Conservation (phyloP, 495 filamentous ascomycete species). For the Daldinia decipiens region DNA sequence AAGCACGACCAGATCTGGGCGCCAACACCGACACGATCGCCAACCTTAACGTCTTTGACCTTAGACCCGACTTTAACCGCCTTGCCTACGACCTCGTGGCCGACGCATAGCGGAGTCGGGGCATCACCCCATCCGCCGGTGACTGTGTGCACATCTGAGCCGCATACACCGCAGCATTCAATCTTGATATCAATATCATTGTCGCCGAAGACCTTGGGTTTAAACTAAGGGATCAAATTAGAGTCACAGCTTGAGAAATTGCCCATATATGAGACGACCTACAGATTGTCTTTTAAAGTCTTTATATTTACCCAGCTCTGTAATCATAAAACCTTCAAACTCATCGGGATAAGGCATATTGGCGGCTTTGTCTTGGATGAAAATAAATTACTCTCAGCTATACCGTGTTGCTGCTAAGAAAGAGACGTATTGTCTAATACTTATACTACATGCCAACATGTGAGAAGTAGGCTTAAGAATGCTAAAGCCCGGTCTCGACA, state of each 20-base stretch:
- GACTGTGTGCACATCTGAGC: slow-evolving; percentile 80
- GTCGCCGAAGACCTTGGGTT: slow-evolving; percentile 79
- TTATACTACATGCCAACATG: not conserved
- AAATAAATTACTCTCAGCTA: too few species aligned
- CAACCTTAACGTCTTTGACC: slow-evolving; percentile 69
- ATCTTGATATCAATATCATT: slow-evolving; percentile 59
- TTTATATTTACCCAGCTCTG: slow-evolving; percentile 67
- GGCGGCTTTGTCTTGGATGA: not conserved
- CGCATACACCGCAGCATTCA: slow-evolving; percentile 77
- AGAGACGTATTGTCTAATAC: not conserved
- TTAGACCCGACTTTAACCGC: slow-evolving; percentile 76
- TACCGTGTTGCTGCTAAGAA: not conserved
- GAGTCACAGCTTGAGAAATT: not conserved
- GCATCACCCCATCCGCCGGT: slow-evolving; percentile 79
- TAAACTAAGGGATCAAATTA: slow-evolving; percentile 63
- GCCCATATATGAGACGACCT: slow-evolving; percentile 31
- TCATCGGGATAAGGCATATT: slow-evolving; percentile 82
- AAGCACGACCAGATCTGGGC: slow-evolving; percentile 80
- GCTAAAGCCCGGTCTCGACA: not conserved
- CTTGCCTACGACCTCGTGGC: slow-evolving; percentile 79
- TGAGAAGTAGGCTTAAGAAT: not conserved
- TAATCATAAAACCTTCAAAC: slow-evolving; percentile 78
- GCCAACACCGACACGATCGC: slow-evolving; percentile 82
- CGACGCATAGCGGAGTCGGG: slow-evolving; percentile 73
- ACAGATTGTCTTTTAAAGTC: slow-evolving; percentile 74